phyloP scores from a whole-genome alignment of 305 asterid genomes.

The Stenogyne calaminthoides region DNA sequence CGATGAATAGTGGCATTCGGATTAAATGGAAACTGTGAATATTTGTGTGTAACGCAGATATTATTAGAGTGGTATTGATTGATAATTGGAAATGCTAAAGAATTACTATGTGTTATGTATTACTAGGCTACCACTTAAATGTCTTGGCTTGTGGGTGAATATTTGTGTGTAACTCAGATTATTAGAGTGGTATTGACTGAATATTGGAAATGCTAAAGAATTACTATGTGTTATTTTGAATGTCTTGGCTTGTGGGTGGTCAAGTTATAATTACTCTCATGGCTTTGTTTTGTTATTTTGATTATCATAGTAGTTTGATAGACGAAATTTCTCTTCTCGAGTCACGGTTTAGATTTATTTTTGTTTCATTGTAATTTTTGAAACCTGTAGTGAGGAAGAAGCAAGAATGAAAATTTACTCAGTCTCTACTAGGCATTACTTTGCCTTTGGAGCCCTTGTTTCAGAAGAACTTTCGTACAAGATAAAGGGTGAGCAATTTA shows the following conservation, averaged over 20 bases:
- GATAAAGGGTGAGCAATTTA: conserved; percentile 57
- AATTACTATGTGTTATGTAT: neutral
- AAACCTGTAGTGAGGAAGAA: conserved; percentile 71
- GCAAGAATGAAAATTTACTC: conserved; percentile 94
- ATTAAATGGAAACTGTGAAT: neutral
- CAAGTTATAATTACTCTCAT: neutral
- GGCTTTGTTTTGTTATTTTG: neutral
- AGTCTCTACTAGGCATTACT: conserved; percentile 83
- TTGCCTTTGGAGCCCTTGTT: conserved; percentile 96
- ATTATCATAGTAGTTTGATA: neutral
- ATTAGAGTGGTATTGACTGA: no score
- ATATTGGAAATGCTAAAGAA: no score
- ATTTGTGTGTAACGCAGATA: neutral
- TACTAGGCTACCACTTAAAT: neutral
- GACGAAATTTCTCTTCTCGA: neutral
- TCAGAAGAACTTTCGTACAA: conserved; percentile 82
- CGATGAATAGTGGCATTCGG: neutral
- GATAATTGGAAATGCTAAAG: conserved; percentile 2
- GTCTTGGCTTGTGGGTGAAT: no score
- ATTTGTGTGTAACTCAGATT: no score
- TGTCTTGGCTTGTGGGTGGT: neutral
- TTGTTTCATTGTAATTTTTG: neutral
- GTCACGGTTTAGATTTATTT: neutral
- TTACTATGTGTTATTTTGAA: no score
- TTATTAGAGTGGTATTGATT: neutral